A percentile compares a stretch with the other conserved stretches of the same genome.
These are phyloP conservation scores for Ambrosia artemisiifolia DNA, from an alignment of 129 eudicot species.

Conservation along the genomic window DNA sequence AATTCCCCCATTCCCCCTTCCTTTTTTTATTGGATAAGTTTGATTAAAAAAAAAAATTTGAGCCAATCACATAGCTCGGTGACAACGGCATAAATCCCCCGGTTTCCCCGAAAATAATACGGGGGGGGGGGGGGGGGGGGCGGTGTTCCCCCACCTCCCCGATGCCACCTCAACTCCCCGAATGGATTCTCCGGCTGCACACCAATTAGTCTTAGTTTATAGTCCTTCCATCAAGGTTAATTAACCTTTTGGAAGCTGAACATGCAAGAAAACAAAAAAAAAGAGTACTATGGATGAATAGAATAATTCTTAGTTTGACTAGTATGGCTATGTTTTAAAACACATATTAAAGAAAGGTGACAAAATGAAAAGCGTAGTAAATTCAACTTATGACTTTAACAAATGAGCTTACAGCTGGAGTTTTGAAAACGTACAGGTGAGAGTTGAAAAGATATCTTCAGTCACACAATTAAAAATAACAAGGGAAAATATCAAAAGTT, in stretches of 20 bases:
- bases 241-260: background rate
- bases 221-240: background rate
- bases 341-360: conserved; percentile 10
- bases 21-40: too few relatives aligned
- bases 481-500: conserved; percentile 22
- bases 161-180: too few relatives aligned
- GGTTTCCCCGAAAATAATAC: too few relatives aligned
- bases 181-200: too few relatives aligned
- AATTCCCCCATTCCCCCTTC: too few relatives aligned
- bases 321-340: conserved; percentile 1
- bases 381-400: conserved; percentile 22
- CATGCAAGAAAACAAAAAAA: conserved; percentile 1
- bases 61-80: too few relatives aligned
- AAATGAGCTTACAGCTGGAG: conserved; percentile 29
- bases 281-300: background rate
- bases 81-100: too few relatives aligned
- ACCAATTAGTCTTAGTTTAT: too few relatives aligned
- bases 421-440: conserved; percentile 15
- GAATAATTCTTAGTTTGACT: conserved; percentile 4
- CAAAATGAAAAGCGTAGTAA: conserved; percentile 9
- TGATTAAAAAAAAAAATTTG: too few relatives aligned
- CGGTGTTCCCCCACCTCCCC: too few relatives aligned
- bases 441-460: conserved; percentile 17
- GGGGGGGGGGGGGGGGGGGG: too few relatives aligned
- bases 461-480: conserved; percentile 4